phyloP scores from a whole-genome alignment of 1,284 basidiomycete genomes.

The Phylloporus sp. region DNA sequence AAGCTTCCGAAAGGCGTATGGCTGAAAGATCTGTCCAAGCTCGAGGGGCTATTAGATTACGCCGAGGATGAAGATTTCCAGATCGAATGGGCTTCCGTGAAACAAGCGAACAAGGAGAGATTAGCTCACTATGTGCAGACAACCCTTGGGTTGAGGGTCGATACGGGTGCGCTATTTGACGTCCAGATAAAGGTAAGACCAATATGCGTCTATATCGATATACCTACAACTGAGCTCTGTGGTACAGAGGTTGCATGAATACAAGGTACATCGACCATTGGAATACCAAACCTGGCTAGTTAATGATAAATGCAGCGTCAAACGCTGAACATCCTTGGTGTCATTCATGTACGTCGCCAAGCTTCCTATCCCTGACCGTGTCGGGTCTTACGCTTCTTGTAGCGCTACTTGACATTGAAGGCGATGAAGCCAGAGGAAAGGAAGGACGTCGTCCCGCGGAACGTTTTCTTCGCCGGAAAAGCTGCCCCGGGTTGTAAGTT shows the following conservation, averaged over 20 bases:
- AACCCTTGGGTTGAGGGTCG: conserved; percentile 75
- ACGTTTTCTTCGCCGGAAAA: conserved; percentile 91
- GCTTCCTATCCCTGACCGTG: not conserved
- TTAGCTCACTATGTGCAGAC: conserved; percentile 78
- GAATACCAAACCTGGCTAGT: not conserved
- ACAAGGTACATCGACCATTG: conserved; percentile 65
- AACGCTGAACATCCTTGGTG: conserved; percentile 83
- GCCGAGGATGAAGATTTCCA: conserved; percentile 77
- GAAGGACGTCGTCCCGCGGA: conserved; percentile 79
- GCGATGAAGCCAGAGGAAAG: conserved; percentile 75
- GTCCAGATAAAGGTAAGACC: conserved; percentile 83
- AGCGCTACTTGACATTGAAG: conserved; percentile 86
- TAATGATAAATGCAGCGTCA: conserved; percentile 58
- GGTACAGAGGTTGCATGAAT: conserved; percentile 77
- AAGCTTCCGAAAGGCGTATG: conserved; percentile 74
- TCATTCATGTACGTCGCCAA: conserved; percentile 69
- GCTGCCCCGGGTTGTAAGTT: conserved; percentile 79
- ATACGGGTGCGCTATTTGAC: conserved; percentile 87
- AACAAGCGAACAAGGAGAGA: conserved; percentile 86
- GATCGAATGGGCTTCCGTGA: conserved; percentile 80
- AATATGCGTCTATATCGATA: not conserved
- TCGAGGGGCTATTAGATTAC: conserved; percentile 69
- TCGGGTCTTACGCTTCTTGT: conserved; percentile 15
- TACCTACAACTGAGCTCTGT: not conserved
- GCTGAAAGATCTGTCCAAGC: conserved; percentile 78